Evolutionary conservation across 805 yeast genomes (phyloP).

Genomic region (Pichia membranifaciens): DNA sequence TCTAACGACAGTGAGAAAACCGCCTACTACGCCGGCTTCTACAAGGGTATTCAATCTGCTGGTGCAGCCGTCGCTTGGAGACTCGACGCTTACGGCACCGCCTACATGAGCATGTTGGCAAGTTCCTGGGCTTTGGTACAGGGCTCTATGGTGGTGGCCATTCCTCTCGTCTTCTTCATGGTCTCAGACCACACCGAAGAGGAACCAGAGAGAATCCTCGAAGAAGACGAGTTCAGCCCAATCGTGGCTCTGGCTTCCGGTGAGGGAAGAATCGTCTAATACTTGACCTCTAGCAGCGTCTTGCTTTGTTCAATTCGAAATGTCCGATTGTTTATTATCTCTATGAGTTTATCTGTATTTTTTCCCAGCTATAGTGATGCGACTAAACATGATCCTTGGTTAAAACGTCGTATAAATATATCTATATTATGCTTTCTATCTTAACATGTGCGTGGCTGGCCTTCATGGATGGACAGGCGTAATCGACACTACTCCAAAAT

Average conservation of each 20-base stretch:
- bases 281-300: too few relatives aligned
- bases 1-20: constrained; percentile 51
- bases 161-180: constrained; percentile 41
- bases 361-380: too few relatives aligned
- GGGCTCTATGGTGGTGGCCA: constrained; percentile 44
- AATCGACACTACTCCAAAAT: too few relatives aligned
- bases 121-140: constrained; percentile 47
- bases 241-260: constrained; percentile 7
- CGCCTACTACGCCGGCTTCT: constrained; percentile 54
- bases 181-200: constrained; percentile 31
- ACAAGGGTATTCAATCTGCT: constrained; percentile 59
- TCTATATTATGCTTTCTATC: too few relatives aligned
- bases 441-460: too few relatives aligned
- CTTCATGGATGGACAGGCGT: too few relatives aligned
- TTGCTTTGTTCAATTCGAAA: too few relatives aligned
- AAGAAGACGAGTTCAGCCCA: constrained; percentile 7
- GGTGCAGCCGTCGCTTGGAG: constrained; percentile 60
- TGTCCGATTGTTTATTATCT: too few relatives aligned
- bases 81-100: constrained; percentile 14
- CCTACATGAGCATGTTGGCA: constrained; percentile 40
- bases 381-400: too few relatives aligned
- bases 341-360: too few relatives aligned
- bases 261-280: constrained; percentile 9
- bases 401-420: too few relatives aligned
- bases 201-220: constrained; percentile 13